Evolutionary conservation across 2,329 filamentous ascomycete genomes (phyloP).

Genomic region (Trichoderma breve): DNA sequence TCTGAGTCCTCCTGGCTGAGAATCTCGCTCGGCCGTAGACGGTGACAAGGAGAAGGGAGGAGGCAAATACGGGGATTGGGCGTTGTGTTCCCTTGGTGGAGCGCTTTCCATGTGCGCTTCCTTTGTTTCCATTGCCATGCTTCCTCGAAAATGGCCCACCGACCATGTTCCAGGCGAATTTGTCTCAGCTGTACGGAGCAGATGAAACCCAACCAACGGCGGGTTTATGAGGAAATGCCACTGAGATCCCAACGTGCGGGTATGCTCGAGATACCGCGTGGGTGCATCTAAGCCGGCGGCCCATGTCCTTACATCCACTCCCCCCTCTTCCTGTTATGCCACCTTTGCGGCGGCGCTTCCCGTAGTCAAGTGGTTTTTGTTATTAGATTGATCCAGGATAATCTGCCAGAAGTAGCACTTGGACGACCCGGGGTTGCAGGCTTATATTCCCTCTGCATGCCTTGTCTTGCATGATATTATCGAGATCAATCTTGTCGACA

Average conservation of each 20-base stretch:
- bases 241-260: constrained; percentile 25
- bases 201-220: constrained; percentile 35
- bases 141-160: constrained; percentile 16
- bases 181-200: constrained; percentile 32
- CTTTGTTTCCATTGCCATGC: constrained; percentile 18
- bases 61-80: background rate
- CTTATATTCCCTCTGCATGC: constrained; percentile 26
- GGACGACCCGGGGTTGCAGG: constrained; percentile 20
- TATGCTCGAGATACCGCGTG: background rate
- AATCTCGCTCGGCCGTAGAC: constrained; percentile 13
- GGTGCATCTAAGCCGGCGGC: constrained; percentile 22
- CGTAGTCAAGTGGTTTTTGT: constrained; percentile 17
- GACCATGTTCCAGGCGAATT: constrained; percentile 23
- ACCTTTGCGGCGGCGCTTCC: constrained; percentile 20
- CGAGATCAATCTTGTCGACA: constrained; percentile 26
- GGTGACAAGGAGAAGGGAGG: constrained; percentile 4
- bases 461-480: constrained; percentile 27
- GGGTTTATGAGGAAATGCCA: constrained; percentile 4
- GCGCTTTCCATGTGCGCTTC: constrained; percentile 16
- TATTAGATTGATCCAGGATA: constrained; percentile 21
- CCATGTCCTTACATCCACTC: constrained; percentile 15
- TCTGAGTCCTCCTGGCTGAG: constrained; percentile 14
- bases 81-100: constrained; percentile 18
- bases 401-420: constrained; percentile 12
- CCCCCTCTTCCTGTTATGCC: constrained; percentile 16